Evolutionary conservation across 2,329 filamentous ascomycete genomes (phyloP).

Genomic region (Epichloe aotearoae): DNA sequence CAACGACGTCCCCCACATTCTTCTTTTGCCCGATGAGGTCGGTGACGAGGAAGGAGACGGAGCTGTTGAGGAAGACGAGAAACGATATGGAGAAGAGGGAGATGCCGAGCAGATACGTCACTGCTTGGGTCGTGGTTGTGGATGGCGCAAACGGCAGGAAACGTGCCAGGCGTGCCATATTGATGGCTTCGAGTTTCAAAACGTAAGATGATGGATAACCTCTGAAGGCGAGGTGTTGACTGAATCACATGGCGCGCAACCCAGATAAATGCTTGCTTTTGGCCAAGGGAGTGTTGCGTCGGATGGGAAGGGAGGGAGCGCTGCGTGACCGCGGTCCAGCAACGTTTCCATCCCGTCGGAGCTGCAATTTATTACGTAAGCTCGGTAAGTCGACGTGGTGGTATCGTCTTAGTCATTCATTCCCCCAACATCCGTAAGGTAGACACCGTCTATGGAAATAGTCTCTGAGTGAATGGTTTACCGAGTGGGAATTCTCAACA

Average conservation of each 20-base stretch:
- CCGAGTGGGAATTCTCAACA: too few species aligned
- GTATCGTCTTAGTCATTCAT: too few species aligned
- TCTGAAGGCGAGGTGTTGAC: conserved; percentile 4
- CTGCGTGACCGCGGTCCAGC: too few species aligned
- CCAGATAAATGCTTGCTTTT: background rate
- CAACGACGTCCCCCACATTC: conserved; percentile 66
- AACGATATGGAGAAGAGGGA: conserved; percentile 81
- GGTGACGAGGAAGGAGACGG: conserved; percentile 72
- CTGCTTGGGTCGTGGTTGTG: conserved; percentile 48
- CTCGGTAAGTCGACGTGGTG: too few species aligned
- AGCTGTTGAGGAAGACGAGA: conserved; percentile 79
- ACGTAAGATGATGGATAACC: background rate
- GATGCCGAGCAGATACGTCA: conserved; percentile 68
- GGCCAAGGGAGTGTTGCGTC: background rate
- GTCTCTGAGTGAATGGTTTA: too few species aligned
- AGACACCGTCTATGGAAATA: too few species aligned
- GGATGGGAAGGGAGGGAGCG: too few species aligned
- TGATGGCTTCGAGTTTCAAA: background rate
- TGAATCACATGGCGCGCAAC: conserved; percentile 7
- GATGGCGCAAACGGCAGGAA: conserved; percentile 45
- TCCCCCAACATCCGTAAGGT: too few species aligned
- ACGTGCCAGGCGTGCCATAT: conserved; percentile 27
- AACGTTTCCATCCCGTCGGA: too few species aligned
- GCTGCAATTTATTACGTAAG: too few species aligned
- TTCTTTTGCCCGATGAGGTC: conserved; percentile 64